Evolutionary conservation across 257 asterid species (phyloP), one percentile per base, ranked within the genome.

Genomic region (Lycium ferocissimum): DNA sequence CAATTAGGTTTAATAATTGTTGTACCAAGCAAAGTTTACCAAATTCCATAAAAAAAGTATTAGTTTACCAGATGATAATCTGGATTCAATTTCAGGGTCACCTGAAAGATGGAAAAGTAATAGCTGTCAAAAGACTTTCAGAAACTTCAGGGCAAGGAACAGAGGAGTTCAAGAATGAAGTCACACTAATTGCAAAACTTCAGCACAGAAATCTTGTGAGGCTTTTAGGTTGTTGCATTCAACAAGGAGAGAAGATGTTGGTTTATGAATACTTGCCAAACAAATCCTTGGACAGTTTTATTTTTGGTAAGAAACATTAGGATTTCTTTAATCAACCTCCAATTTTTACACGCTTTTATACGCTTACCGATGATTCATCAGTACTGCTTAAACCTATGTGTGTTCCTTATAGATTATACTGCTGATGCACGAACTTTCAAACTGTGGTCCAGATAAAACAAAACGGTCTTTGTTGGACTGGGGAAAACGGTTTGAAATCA

Each of bases 141-240:
- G 71, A 54, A 65, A n/a, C 72, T 35, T 88, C 91, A 13, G 86
- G 89, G 2, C 91, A 88, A 69, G 89, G 91, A 40, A 26, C 62
- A 0, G 81, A 81, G 54, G 91, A 88, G 62, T 88, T 88, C 84
- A 88, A 85, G 56, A 88, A 84, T 56, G 91, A 88, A 84, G 89
- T 84, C 45, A 76, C 86, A 4, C 85, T 88, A 49, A 88, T 86
- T 63, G 89, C 91, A 75, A 88, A 59, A 61, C 84, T 88, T 45
- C 91, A 88, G 37, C 91, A 88, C 14, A 84, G 88, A 57, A 88
- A 88, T 67, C 89, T 88, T 83, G 91, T 88, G 14, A 88, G 84
- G 43, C 88, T 88, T 58, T 82, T 82, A 35, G 91, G 91, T 22
- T 88, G 87, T 43, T 88, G 91, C 72, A 14, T 86, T 45, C 86